Evolutionary conservation across 805 yeast genomes (phyloP).

Genomic region (Grigorovia transvaalensis): DNA sequence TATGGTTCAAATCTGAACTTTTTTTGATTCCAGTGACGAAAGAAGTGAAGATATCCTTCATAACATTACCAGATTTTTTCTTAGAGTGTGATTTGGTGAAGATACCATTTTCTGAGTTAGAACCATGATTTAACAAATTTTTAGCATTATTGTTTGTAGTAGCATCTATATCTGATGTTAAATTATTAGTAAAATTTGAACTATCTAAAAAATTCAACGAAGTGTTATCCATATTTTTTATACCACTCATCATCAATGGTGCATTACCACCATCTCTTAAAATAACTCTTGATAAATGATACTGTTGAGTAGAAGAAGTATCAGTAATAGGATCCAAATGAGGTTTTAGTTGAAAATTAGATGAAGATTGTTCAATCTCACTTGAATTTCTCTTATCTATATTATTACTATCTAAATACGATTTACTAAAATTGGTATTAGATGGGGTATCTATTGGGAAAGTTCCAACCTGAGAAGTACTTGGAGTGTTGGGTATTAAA

Average conservation of each 20-base stretch:
- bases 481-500: slow-evolving; percentile 2
- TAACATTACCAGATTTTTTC: slow-evolving; percentile 27
- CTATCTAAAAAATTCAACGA: neutral
- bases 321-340: neutral
- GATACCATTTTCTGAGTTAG: neutral
- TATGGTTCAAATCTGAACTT: neutral
- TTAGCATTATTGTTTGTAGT: neutral
- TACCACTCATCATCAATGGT: neutral
- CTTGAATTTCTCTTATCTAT: neutral
- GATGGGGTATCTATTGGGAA: neutral
- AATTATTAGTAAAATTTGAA: neutral
- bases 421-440: neutral
- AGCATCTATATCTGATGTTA: too few species aligned
- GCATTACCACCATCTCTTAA: neutral
- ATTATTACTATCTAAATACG: neutral
- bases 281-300: neutral
- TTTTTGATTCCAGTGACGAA: slow-evolving; percentile 23
- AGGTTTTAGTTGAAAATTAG: neutral
- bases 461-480: neutral
- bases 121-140: neutral
- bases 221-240: neutral
- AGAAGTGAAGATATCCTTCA: slow-evolving; percentile 49
- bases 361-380: neutral
- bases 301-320: neutral
- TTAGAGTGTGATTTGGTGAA: neutral